phyloP scores from a whole-genome alignment of 306 rosid genomes.

The Acacia melanoxylon region DNA sequence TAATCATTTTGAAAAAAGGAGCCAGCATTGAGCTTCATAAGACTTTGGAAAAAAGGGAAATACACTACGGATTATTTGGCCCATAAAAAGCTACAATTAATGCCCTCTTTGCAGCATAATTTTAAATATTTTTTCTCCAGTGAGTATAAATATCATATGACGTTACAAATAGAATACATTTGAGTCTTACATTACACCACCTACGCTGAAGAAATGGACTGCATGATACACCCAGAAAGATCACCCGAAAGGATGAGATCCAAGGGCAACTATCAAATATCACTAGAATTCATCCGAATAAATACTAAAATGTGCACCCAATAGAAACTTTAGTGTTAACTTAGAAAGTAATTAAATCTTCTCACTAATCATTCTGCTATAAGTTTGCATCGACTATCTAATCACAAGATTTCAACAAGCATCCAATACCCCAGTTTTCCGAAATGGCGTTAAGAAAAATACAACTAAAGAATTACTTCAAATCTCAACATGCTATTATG shows the following conservation, averaged over 20 bases:
- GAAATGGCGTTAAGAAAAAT: constrained; percentile 18
- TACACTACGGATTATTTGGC: neutral
- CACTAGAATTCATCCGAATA: neutral
- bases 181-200: neutral
- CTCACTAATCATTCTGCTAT: neutral
- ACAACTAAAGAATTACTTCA: neutral
- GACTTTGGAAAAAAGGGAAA: neutral
- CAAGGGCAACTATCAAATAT: neutral
- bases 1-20: neutral
- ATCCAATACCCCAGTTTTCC: neutral
- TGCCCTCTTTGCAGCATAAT: neutral
- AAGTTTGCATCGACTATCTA: neutral
- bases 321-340: neutral
- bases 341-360: neutral
- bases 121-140: neutral
- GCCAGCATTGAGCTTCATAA: neutral
- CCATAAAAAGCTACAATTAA: neutral
- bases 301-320: neutral
- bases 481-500: neutral
- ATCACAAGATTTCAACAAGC: neutral
- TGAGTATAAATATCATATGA: neutral
- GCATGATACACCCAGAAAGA: neutral
- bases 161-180: neutral
- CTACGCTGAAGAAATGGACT: neutral
- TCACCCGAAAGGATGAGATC: neutral